Evolutionary conservation across 768 basidiomycete species (phyloP), one percentile per base, ranked within the genome.

Genomic region (Fomitopsis serialis): DNA sequence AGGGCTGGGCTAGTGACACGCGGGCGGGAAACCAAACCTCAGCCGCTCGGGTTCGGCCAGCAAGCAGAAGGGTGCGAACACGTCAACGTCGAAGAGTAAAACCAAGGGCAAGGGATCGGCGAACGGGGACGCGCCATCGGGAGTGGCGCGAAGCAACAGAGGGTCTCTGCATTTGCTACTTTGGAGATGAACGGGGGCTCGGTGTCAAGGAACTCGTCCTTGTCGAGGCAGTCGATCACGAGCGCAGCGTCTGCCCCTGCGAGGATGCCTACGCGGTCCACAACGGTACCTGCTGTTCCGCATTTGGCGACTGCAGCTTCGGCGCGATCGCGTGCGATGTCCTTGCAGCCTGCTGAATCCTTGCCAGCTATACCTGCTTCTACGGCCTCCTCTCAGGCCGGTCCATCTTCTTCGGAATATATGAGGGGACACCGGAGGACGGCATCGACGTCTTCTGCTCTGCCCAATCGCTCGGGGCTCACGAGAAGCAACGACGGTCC

Each of bases 171-270:
- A 12, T 13, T 21, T 27, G 46, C 32, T 23, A 23, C 46, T 35
- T 29, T 25, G 12, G 48, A 56, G 35, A 32, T 32, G 29, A 32
- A 32, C 29, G 29, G 29, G 29, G 55, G 56, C 1, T 54, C 66
- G 8, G 48, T 68, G 5, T 66, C 66, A 10, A 60, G 65, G 10
- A 62, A 63, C 44, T 64, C 63, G 17, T 68, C 66, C 0, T 2
- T 63, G 23, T 66, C 66, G 13, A 66, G 61, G 54, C 58, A 58
- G 35, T 64, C 62, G 9, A 53, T 58, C 24, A 53, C 48, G 29
- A 66, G 62, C 43, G 50, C 62, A 2, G 61, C 61, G 17, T 63
- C 62, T 2, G 61, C 63, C 1, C 63, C 64, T 5, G 51, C 52
- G 19, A 23, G 48, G 17, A 21, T 49, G 42, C 35, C 42, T 11